phyloP scores from a whole-genome alignment of 768 basidiomycete genomes.

The Trametes elegans region DNA sequence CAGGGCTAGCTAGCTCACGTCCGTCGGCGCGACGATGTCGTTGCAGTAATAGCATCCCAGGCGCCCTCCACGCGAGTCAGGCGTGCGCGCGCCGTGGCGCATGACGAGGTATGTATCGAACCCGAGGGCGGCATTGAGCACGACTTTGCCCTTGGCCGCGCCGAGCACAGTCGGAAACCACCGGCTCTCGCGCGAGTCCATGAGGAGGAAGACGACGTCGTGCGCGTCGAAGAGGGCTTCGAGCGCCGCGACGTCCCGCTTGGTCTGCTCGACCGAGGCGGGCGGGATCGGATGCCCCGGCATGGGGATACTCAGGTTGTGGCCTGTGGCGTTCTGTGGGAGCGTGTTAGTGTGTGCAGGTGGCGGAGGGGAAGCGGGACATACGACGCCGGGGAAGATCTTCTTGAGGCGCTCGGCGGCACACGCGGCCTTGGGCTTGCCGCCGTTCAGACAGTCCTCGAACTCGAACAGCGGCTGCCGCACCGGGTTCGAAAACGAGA shows the following conservation, averaged over 20 bases:
- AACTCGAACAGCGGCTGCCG: conserved; percentile 97
- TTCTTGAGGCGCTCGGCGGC: conserved; percentile 83
- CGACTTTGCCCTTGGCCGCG: conserved; percentile 86
- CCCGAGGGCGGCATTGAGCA: conserved; percentile 91
- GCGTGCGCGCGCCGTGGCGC: conserved; percentile 78
- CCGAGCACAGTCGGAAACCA: conserved; percentile 95
- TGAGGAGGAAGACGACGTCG: conserved; percentile 89
- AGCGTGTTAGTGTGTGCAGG: neutral
- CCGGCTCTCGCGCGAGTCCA: conserved; percentile 97
- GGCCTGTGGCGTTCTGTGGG: conserved; percentile 73
- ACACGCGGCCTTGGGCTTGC: conserved; percentile 89
- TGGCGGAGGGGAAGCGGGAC: conserved; percentile 29
- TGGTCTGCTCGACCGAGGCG: conserved; percentile 50
- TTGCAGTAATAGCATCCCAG: conserved; percentile 99
- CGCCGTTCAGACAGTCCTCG: conserved; percentile 88
- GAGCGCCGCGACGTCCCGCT: conserved; percentile 67
- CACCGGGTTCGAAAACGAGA: conserved; percentile 97
- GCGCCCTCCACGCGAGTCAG: conserved; percentile 33
- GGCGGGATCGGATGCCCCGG: conserved; percentile 91
- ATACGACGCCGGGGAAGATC: conserved; percentile 90
- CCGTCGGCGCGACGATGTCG: conserved; percentile 93
- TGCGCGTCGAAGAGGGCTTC: conserved; percentile 80
- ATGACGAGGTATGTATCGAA: conserved; percentile 97
- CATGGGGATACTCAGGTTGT: conserved; percentile 88
- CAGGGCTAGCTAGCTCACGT: conserved; percentile 42